A percentile compares a stretch with the other conserved stretches of the same genome.
Conservation (phyloP, 495 filamentous ascomycete species). For the Trichoderma gamsii region DNA sequence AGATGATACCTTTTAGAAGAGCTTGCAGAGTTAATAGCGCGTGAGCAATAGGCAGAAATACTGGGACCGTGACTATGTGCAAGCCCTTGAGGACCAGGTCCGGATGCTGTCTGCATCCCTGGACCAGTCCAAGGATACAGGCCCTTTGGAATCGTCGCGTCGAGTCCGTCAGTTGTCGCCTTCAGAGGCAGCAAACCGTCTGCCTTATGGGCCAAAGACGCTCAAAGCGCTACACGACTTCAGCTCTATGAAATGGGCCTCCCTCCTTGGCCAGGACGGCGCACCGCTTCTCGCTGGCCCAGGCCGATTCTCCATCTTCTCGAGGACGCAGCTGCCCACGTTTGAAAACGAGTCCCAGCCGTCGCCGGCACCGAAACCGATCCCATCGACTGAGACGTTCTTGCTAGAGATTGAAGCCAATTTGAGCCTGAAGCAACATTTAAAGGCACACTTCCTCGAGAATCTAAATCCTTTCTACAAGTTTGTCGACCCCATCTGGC, state of each 20-base stretch:
- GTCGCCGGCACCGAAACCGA: neutral
- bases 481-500: conserved; percentile 16
- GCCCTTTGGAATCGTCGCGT: neutral
- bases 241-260: neutral
- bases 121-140: neutral
- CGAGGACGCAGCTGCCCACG: neutral
- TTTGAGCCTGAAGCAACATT: conserved; percentile 8
- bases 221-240: neutral
- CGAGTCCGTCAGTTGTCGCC: neutral
- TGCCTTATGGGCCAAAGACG: neutral
- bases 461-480: conserved; percentile 1
- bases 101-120: conserved; percentile 9
- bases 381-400: conserved; percentile 1
- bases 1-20: neutral
- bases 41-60: conserved; percentile 8
- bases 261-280: neutral
- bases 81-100: conserved; percentile 15
- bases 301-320: neutral
- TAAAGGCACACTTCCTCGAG: conserved; percentile 12
- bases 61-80: conserved; percentile 15
- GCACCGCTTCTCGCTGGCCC: neutral
- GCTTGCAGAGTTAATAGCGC: neutral
- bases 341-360: conserved; percentile 7
- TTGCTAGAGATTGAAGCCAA: neutral
- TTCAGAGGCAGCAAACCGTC: neutral